phyloP scores from a whole-genome alignment of 495 filamentous ascomycete genomes.

The Xylaria sp. region DNA sequence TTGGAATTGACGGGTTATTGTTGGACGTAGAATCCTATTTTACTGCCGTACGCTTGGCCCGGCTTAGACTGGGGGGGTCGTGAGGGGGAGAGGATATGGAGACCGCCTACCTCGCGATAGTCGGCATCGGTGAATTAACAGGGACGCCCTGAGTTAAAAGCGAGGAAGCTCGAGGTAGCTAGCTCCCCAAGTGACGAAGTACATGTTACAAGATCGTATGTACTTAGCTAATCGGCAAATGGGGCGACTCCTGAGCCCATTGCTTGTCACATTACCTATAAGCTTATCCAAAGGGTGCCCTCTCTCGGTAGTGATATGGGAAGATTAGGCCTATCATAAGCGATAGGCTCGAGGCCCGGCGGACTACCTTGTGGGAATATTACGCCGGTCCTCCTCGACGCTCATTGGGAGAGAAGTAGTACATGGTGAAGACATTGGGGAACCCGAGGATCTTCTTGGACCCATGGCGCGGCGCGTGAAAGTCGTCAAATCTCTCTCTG shows the following conservation, averaged over 20 bases:
- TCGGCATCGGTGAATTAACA: slow-evolving; percentile 8
- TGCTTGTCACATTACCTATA: slow-evolving; percentile 21
- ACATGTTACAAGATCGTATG: slow-evolving; percentile 11
- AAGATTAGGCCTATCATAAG: slow-evolving; percentile 22
- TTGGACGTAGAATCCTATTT: neutral
- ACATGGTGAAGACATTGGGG: slow-evolving; percentile 9
- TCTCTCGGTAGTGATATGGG: slow-evolving; percentile 24
- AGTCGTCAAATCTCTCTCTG: slow-evolving; percentile 1
- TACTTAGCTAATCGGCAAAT: slow-evolving; percentile 27
- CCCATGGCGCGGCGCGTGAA: slow-evolving; percentile 10
- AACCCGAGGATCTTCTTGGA: slow-evolving; percentile 14
- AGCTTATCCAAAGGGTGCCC: slow-evolving; percentile 23
- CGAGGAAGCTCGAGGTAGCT: slow-evolving; percentile 1
- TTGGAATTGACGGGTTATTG: neutral
- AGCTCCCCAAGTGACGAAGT: neutral
- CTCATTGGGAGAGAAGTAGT: slow-evolving; percentile 19
- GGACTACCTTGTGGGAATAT: slow-evolving; percentile 11
- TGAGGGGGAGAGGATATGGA: slow-evolving; percentile 3
- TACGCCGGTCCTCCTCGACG: slow-evolving; percentile 8
- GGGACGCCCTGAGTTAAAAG: slow-evolving; percentile 9
- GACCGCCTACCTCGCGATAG: neutral
- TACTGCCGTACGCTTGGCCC: neutral
- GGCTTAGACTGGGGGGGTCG: neutral
- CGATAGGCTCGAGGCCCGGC: slow-evolving; percentile 12
- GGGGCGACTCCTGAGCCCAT: neutral